Conservation (phyloP, 1,284 basidiomycete genomes). For the Gymnopus androsaceus region DNA sequence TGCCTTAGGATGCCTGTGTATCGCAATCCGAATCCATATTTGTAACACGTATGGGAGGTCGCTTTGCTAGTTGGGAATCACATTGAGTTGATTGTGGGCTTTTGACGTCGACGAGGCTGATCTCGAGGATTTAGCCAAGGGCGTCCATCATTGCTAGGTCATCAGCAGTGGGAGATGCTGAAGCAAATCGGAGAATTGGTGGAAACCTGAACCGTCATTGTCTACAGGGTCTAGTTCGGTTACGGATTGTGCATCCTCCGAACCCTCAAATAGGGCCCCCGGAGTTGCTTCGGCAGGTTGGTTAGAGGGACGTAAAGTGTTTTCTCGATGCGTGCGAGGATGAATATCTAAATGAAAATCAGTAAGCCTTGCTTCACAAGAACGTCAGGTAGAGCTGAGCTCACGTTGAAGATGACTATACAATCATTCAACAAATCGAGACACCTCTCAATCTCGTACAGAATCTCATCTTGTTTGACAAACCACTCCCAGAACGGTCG, state of each 20-base stretch:
- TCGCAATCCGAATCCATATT: too few relatives aligned
- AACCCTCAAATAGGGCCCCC: background rate
- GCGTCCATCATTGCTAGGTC: conserved; percentile 12
- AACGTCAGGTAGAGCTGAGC: background rate
- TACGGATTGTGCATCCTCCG: background rate
- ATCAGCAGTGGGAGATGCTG: background rate
- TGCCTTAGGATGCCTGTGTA: too few relatives aligned
- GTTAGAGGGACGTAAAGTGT: conserved; percentile 4
- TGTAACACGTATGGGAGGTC: too few relatives aligned
- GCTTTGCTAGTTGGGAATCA: too few relatives aligned
- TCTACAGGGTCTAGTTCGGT: background rate
- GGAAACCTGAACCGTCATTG: background rate
- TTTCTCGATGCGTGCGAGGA: conserved; percentile 12
- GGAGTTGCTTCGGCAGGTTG: conserved; percentile 2
- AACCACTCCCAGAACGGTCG: conserved; percentile 14
- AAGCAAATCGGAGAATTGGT: background rate
- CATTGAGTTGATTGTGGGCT: too few relatives aligned
- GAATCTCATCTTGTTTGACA: conserved; percentile 9
- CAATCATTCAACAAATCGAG: conserved; percentile 11
- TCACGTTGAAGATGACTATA: conserved; percentile 17
- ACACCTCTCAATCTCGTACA: conserved; percentile 12
- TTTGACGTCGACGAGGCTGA: conserved; percentile 5
- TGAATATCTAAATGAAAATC: background rate
- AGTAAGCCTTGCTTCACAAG: background rate
- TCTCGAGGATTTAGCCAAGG: conserved; percentile 10